These are phyloP conservation scores for Erysimum pusillum DNA, from an alignment of 441 rosid species.

Conservation along the genomic window DNA sequence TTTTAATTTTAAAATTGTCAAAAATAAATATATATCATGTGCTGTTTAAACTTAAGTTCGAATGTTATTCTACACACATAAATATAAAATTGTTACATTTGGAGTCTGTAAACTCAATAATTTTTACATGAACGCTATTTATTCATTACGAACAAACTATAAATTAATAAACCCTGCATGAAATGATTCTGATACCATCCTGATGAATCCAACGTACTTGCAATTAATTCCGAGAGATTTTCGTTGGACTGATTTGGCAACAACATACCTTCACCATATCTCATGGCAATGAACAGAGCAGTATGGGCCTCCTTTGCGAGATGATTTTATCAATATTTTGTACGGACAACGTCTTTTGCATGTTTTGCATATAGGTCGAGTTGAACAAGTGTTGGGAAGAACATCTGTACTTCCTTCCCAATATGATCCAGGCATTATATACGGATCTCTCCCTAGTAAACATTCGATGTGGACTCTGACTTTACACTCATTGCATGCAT, in stretches of 20 bases:
- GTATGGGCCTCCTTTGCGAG: neutral
- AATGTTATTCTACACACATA: too few species aligned
- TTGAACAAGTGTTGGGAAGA: conserved; percentile 6
- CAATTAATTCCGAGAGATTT: too few species aligned
- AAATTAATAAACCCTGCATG: neutral
- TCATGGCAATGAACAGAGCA: neutral
- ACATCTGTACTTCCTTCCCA: too few species aligned
- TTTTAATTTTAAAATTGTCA: too few species aligned
- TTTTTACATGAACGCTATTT: too few species aligned
- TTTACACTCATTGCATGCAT: conserved; percentile 1
- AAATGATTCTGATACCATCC: neutral
- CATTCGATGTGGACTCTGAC: neutral
- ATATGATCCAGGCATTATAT: neutral
- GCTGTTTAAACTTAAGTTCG: too few species aligned
- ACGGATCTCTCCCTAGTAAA: neutral
- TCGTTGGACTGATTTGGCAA: too few species aligned
- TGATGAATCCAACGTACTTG: neutral
- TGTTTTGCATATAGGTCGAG: conserved; percentile 8
- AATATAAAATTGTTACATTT: too few species aligned
- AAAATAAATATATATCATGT: too few species aligned
- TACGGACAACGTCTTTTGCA: conserved; percentile 9
- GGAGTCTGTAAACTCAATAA: too few species aligned
- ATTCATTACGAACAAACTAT: too few species aligned
- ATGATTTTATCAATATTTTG: neutral
- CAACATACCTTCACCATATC: too few species aligned